phyloP scores from a whole-genome alignment of 2,329 filamentous ascomycete genomes.

The Aspergillus tanneri region DNA sequence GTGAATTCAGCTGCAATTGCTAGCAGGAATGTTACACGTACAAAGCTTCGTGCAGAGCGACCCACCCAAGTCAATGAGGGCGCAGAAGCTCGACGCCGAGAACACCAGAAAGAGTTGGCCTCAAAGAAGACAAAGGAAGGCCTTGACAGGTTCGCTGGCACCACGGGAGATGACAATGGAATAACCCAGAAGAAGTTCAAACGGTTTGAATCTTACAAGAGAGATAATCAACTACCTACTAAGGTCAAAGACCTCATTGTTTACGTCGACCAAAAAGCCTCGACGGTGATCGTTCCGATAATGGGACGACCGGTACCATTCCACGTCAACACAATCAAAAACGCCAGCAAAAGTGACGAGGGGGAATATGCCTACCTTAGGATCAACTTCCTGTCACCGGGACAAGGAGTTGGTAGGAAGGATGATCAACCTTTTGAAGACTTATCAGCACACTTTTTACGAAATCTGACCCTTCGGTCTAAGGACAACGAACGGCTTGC shows the following conservation, averaged over 20 bases:
- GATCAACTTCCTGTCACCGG: conserved; percentile 96
- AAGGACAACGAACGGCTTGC: conserved; percentile 84
- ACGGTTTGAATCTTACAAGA: conserved; percentile 97
- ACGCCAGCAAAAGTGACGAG: conserved; percentile 96
- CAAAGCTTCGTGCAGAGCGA: conserved; percentile 85
- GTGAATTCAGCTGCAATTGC: conserved; percentile 80
- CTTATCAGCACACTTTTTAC: conserved; percentile 88
- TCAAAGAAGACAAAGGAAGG: conserved; percentile 88
- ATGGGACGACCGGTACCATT: conserved; percentile 98
- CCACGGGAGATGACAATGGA: conserved; percentile 79
- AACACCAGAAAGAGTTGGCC: conserved; percentile 89
- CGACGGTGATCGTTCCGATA: conserved; percentile 87
- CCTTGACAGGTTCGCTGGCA: conserved; percentile 78
- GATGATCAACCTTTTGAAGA: conserved; percentile 98
- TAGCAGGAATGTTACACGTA: conserved; percentile 92
- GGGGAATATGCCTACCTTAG: conserved; percentile 90
- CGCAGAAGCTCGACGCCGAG: conserved; percentile 78
- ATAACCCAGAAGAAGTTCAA: conserved; percentile 98
- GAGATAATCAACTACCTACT: conserved; percentile 86
- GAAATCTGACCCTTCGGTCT: conserved; percentile 92
- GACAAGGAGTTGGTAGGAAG: conserved; percentile 93
- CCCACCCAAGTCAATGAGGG: conserved; percentile 86
- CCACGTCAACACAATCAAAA: conserved; percentile 98
- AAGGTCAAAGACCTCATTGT: conserved; percentile 84
- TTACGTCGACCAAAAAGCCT: conserved; percentile 85